A percentile compares a stretch with the other conserved stretches of the same genome.
Conservation (phyloP, 2,329 filamentous ascomycete genomes). For the Colletotrichum brevisporum region DNA sequence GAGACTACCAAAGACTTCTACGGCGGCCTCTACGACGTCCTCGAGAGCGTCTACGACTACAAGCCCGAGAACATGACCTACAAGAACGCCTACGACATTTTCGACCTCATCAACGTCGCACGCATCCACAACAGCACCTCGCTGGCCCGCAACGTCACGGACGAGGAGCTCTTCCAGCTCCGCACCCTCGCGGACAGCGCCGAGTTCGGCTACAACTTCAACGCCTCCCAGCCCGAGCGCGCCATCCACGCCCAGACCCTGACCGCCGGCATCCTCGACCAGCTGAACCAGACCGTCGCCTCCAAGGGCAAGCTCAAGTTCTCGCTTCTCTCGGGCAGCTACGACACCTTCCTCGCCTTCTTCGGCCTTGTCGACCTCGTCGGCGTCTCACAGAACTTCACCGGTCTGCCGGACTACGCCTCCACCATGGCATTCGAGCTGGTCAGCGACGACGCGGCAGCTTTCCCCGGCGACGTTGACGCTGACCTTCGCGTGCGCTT, state of each 20-base stretch:
- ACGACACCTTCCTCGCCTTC: constrained; percentile 54
- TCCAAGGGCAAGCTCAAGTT: constrained; percentile 51
- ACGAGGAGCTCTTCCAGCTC: constrained; percentile 51
- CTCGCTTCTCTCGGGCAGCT: constrained; percentile 51
- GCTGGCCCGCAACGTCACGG: constrained; percentile 48
- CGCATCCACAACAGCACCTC: constrained; percentile 51
- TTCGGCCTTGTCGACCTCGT: constrained; percentile 49
- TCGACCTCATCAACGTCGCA: constrained; percentile 53
- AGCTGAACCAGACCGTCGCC: constrained; percentile 50
- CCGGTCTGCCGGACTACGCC: constrained; percentile 52
- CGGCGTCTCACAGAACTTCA: constrained; percentile 47
- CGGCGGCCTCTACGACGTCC: constrained; percentile 47
- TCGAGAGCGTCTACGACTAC: constrained; percentile 50
- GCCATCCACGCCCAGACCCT: constrained; percentile 51
- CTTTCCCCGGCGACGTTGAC: constrained; percentile 46
- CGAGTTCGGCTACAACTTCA: constrained; percentile 51
- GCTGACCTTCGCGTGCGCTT: constrained; percentile 50
- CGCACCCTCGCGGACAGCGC: constrained; percentile 51
- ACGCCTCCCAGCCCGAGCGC: constrained; percentile 47
- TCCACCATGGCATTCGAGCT: constrained; percentile 55
- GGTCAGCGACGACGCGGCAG: constrained; percentile 44
- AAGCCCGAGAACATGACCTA: constrained; percentile 51
- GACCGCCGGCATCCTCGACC: constrained; percentile 47
- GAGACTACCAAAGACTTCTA: constrained; percentile 50
- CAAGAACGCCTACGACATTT: constrained; percentile 53